These are phyloP conservation scores for Mortierella sp. DNA, from an alignment of 371 early-diverging fungal genomes.

Conservation along the genomic window DNA sequence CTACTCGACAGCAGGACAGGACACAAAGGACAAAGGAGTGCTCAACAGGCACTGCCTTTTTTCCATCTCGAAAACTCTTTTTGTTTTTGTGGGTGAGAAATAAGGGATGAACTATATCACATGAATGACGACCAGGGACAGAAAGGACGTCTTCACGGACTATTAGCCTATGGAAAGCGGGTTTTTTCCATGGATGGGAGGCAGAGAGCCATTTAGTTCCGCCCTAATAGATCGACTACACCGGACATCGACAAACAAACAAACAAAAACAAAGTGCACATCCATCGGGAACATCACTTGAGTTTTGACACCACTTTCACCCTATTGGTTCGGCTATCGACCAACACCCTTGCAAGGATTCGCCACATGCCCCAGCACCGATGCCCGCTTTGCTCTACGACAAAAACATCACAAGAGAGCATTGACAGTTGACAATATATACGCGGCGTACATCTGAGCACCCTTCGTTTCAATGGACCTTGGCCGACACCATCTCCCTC, in stretches of 20 bases:
- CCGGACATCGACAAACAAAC: neutral
- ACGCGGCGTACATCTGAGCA: neutral
- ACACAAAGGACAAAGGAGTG: neutral
- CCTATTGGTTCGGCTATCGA: conserved; percentile 12
- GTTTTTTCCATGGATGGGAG: neutral
- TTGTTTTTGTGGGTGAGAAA: neutral
- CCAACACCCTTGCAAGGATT: conserved; percentile 12
- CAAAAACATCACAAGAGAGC: neutral
- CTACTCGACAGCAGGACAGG: neutral
- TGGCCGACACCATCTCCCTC: neutral
- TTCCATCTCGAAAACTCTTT: conserved; percentile 3
- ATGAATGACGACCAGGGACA: neutral
- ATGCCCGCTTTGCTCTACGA: neutral
- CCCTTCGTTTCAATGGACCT: neutral
- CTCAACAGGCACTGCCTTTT: neutral
- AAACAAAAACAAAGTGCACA: neutral
- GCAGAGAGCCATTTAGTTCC: neutral
- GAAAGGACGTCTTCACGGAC: neutral
- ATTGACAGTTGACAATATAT: neutral
- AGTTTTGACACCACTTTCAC: neutral
- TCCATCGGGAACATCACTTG: conserved; percentile 1
- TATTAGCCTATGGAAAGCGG: neutral
- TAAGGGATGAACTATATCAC: neutral
- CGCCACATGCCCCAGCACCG: conserved; percentile 10
- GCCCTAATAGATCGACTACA: conserved; percentile 10